phyloP scores from a whole-genome alignment of 805 yeast species.

The Cyberlindnera mycetangii region DNA sequence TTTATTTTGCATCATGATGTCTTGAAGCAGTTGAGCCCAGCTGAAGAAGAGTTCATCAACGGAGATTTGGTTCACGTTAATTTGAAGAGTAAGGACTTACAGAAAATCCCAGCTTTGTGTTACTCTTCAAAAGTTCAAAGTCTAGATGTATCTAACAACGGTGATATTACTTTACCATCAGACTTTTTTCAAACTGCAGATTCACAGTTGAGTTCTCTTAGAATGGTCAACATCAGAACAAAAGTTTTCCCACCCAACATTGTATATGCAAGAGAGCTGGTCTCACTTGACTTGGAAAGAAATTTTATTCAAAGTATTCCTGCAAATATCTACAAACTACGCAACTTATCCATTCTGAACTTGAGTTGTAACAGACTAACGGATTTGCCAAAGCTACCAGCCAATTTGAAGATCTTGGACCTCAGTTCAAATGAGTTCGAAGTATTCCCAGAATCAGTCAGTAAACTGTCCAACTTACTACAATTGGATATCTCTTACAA shows the following conservation, averaged over 20 bases:
- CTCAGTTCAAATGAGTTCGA: conserved; percentile 75
- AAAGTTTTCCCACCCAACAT: conserved; percentile 72
- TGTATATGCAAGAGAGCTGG: conserved; percentile 63
- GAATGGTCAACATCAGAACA: conserved; percentile 70
- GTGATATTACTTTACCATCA: conserved; percentile 76
- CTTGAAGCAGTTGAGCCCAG: conserved; percentile 58
- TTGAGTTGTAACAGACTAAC: conserved; percentile 74
- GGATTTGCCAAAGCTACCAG: conserved; percentile 53
- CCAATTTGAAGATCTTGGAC: conserved; percentile 60
- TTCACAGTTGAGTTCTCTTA: conserved; percentile 61
- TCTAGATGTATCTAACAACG: conserved; percentile 81
- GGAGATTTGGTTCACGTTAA: conserved; percentile 72
- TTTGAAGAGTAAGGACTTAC: conserved; percentile 67
- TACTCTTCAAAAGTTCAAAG: conserved; percentile 79
- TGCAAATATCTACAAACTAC: conserved; percentile 48
- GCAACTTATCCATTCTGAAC: conserved; percentile 54
- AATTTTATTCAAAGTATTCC: conserved; percentile 71
- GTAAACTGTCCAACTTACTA: conserved; percentile 52
- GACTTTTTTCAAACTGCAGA: conserved; percentile 82
- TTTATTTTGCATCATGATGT: conserved; percentile 68
- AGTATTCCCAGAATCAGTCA: conserved; percentile 61
- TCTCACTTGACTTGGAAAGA: conserved; percentile 69
- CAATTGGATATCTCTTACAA: conserved; percentile 84
- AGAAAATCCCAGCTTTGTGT: conserved; percentile 80
- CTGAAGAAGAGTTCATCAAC: conserved; percentile 64